Evolutionary conservation across 2,329 filamentous ascomycete genomes (phyloP), one percentile per base, ranked within the genome.

Genomic region (Sarocladium kiliense): DNA sequence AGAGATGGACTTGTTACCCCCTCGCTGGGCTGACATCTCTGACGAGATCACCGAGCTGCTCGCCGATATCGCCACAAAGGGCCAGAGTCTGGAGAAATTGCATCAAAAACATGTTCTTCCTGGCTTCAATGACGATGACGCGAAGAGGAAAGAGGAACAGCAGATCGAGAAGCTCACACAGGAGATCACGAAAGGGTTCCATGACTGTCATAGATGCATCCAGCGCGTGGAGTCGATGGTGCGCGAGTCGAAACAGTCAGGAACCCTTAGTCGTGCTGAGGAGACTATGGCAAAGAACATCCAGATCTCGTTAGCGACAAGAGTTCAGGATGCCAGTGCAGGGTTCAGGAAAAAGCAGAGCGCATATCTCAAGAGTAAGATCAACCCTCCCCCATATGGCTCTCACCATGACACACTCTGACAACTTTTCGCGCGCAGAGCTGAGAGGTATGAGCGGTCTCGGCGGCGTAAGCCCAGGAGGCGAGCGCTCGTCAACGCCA

Each of bases 51-150:
- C 88, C 27, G 91, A 97, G 57, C 75, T 89, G 41, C 81, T 99
- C 10, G 80, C 83, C 58, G 84, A 89, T 56, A 90, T 97, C 61
- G 87, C 90, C 54, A 85, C 84, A 58, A 91, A 95, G 73, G 89
- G 91, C 61, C 85, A 89, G 63, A 86, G 85, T 64, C 81, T 99
- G 30, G 94, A 97, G 66, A 90, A 92, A 66, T 77, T 99, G 58
- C 94, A 99, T 70, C 91, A 96, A 73, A 97, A 97, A 70, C 94
- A 99, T 72, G 89, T 99, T 42, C 79, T 99, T 14, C 94, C 94
- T 0, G 92, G 93, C 26, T 99, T 99, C 73, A 91, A 97, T 66
- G 94, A 99, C 65, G 93, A 97, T 63, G 89, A 91, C 55, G 82
- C 91, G 41, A 94, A 96, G 74, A 86, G 79, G 68, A 82, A 83